Evolutionary conservation across 2,329 filamentous ascomycete genomes (phyloP).

Genomic region (Zasmidium angulare): DNA sequence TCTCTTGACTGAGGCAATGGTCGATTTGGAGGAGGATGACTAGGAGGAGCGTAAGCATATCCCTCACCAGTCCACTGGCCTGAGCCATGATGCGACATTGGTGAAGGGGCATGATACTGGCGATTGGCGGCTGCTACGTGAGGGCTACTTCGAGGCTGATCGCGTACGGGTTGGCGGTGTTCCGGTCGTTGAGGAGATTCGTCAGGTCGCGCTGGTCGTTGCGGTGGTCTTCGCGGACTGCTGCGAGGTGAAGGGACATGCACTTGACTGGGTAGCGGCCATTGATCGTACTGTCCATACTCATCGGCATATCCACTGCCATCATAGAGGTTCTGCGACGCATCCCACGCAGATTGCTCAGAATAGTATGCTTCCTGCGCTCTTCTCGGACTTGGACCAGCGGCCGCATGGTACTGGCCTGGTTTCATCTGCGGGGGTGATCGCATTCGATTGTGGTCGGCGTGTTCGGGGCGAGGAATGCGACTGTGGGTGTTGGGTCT

Average conservation of each 20-base stretch:
- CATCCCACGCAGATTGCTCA: constrained; percentile 14
- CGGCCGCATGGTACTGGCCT: constrained; percentile 8
- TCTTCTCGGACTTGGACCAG: constrained; percentile 14
- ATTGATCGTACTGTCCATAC: constrained; percentile 24
- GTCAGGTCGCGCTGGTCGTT: constrained; percentile 30
- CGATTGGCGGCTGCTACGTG: constrained; percentile 17
- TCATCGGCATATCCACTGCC: constrained; percentile 25
- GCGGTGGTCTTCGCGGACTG: constrained; percentile 24
- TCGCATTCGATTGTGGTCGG: constrained; percentile 17
- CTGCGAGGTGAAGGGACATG: constrained; percentile 7
- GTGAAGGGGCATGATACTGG: constrained; percentile 18
- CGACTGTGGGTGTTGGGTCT: constrained; percentile 13
- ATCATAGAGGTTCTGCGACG: constrained; percentile 27
- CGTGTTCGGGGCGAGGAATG: constrained; percentile 13
- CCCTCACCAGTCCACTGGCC: constrained; percentile 33
- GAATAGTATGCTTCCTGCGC: constrained; percentile 13
- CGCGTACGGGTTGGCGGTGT: constrained; percentile 13
- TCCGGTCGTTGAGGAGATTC: constrained; percentile 15
- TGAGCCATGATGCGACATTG: constrained; percentile 27
- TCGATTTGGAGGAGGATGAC: constrained; percentile 19
- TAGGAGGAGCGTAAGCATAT: constrained; percentile 24
- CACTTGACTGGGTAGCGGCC: constrained; percentile 25
- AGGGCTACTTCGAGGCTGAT: constrained; percentile 19
- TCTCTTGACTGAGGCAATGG: constrained; percentile 12
- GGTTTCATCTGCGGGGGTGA: constrained; percentile 22